These are phyloP conservation scores for Amylostereum areolatum DNA, from an alignment of 1,284 basidiomycete genomes.

Conservation along the genomic window DNA sequence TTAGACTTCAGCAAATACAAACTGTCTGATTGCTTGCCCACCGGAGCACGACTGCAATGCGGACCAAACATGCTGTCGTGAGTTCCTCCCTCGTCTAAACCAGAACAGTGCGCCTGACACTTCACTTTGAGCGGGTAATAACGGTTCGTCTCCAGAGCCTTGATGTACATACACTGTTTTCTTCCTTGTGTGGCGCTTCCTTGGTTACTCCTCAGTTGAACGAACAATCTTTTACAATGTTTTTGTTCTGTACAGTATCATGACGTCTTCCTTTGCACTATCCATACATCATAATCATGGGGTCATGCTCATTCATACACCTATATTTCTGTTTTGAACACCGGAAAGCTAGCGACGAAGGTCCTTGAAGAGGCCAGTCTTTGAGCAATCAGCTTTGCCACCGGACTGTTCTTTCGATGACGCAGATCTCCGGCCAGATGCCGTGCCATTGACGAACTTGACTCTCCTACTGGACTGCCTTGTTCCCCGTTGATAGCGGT, in stretches of 20 bases:
- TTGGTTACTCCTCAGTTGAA: no score
- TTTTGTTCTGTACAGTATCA: no score
- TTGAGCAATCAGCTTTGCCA: constrained; percentile 49
- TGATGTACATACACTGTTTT: not conserved
- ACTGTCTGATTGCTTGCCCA: constrained; percentile 42
- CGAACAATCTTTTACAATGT: no score
- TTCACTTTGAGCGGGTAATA: not conserved
- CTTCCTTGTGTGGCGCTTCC: not conserved
- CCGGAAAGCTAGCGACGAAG: constrained; percentile 69
- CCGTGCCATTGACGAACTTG: constrained; percentile 55
- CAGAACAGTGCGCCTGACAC: no score
- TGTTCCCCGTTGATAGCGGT: constrained; percentile 45
- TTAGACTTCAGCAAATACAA: constrained; percentile 24
- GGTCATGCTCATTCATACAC: not conserved
- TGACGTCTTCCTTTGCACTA: no score
- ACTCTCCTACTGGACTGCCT: constrained; percentile 47
- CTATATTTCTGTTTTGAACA: constrained; percentile 43
- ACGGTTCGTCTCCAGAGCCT: not conserved
- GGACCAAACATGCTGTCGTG: constrained; percentile 77
- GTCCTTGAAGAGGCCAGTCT: constrained; percentile 53
- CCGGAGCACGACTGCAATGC: constrained; percentile 57
- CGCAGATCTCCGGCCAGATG: constrained; percentile 54
- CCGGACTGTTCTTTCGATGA: constrained; percentile 41
- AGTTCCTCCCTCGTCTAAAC: constrained; percentile 26
- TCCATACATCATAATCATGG: no score